Percentiles rank a stretch among this genome's conserved stretches.
Conservation (phyloP, 2,329 filamentous ascomycete species). For the Plenodomus lindquistii region DNA sequence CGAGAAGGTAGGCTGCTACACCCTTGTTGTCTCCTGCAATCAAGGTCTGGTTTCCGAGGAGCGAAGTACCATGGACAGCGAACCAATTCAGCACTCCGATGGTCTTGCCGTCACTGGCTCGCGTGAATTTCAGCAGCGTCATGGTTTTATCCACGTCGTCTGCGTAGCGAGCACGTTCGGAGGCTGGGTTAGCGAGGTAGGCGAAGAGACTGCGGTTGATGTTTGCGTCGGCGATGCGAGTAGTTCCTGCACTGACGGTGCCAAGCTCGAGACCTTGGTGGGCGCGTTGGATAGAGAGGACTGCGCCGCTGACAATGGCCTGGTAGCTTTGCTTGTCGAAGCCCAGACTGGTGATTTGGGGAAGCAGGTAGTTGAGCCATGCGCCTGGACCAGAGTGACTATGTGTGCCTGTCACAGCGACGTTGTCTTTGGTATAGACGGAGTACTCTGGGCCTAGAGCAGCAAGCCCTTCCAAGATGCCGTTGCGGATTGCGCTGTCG, state of each 20-base stretch:
- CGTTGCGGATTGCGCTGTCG: constrained; percentile 84
- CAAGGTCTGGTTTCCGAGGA: constrained; percentile 89
- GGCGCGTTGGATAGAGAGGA: constrained; percentile 80
- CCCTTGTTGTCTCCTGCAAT: constrained; percentile 97
- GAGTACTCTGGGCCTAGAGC: constrained; percentile 72
- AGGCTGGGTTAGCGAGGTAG: constrained; percentile 81
- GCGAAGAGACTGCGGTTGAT: constrained; percentile 88
- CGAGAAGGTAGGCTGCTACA: constrained; percentile 83
- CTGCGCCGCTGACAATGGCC: constrained; percentile 83
- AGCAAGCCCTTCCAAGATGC: constrained; percentile 77
- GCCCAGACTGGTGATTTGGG: constrained; percentile 85
- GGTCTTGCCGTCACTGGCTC: constrained; percentile 73
- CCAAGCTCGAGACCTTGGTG: constrained; percentile 74
- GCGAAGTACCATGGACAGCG: constrained; percentile 86
- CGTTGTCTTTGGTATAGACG: constrained; percentile 76
- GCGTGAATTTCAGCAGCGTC: constrained; percentile 77
- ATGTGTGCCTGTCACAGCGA: constrained; percentile 91
- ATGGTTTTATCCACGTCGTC: constrained; percentile 73
- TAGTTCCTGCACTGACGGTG: constrained; percentile 70
- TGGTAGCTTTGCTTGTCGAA: constrained; percentile 86
- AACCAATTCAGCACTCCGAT: constrained; percentile 89
- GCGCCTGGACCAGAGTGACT: constrained; percentile 89
- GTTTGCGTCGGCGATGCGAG: constrained; percentile 74
- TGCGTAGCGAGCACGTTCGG: constrained; percentile 72
- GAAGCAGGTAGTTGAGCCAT: constrained; percentile 92